These are phyloP conservation scores for Anthoceros angustus DNA, from an alignment of 225 moss, liverwort and hornwort species.

Conservation along the genomic window DNA sequence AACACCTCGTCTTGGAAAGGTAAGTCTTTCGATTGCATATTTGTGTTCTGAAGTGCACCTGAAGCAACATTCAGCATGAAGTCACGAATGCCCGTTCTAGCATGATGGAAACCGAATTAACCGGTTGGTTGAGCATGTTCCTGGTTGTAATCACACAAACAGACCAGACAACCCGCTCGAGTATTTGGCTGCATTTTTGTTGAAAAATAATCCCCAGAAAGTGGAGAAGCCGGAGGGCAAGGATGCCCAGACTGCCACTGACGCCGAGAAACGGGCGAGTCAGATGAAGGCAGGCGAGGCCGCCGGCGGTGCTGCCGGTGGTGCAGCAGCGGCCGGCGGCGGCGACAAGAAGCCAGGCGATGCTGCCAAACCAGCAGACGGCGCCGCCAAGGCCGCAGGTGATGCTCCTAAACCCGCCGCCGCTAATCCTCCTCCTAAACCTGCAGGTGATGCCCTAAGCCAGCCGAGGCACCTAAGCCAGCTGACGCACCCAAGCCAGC, in stretches of 20 bases:
- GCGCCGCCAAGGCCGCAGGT: background rate
- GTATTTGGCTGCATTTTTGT: conserved; percentile 64
- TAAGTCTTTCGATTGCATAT: background rate
- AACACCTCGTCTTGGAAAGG: conserved; percentile 59
- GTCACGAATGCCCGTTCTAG: no score
- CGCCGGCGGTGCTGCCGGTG: background rate
- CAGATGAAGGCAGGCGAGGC: background rate
- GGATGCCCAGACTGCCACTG: conserved; percentile 1
- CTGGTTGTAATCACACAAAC: background rate
- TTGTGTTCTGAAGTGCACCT: background rate
- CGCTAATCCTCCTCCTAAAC: background rate
- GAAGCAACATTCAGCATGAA: no score
- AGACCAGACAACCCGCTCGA: conserved; percentile 68
- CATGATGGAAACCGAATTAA: background rate
- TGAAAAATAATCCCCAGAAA: conserved; percentile 55
- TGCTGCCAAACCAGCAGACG: background rate
- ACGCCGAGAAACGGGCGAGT: background rate
- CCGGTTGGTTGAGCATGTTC: background rate
- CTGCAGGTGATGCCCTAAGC: background rate
- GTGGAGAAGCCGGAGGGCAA: background rate
- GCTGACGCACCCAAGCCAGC: background rate
- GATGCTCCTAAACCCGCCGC: background rate
- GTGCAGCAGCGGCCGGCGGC: background rate
- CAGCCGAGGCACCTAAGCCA: background rate
- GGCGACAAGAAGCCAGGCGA: background rate